Evolutionary conservation across 1,139 yeast species (phyloP), one percentile per base, ranked within the genome.

Genomic region (Suzukiozyma palmioleophila): DNA sequence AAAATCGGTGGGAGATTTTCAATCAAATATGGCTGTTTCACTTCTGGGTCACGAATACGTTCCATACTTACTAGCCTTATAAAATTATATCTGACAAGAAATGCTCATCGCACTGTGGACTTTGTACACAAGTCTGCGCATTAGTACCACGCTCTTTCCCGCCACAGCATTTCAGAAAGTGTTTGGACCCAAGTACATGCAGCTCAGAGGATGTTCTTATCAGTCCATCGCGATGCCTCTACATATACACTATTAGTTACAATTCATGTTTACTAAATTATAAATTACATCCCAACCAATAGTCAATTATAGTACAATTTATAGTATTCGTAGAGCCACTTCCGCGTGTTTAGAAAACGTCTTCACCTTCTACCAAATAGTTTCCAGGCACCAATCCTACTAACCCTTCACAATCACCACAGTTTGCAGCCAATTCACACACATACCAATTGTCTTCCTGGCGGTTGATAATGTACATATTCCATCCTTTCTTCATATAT

Each of bases 371-470:
- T 12, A 64, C 62, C 32, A 81, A 56, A 51, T 81, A 87, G 52
- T 88, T 87, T 42, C 90, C 85, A 10, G 96, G 96, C 3, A 89
- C 92, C 39, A 87, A 70, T 0, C 96, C 96, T 8, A 79, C 69
- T 45, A 50, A 41, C 3, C 76, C 77, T n/a, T 50, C 56, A 7
- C 50, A 48, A 22, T 73, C 72, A 9, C 75, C 76, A 22, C 77
- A 69, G 42, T 75, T 74, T n/a, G 59, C 59, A 8, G 77, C 69
- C 38, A 84, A 77, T 56, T 88, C 95, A 45, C 87, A 84, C 50
- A 83, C 81, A 82, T 84, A 88, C 96, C 96, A 88, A 27, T 89
- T 88, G 53, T 88, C 96, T 40, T 84, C 90, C 57, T 87, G 95
- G 68, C 75, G 82, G 49, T 79, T 79, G 21, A 85, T 61, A 11